Percentiles rank a stretch among this genome's conserved stretches.
phyloP scores from a whole-genome alignment of 345 rosid genomes.

The Erucastrum elatum region DNA sequence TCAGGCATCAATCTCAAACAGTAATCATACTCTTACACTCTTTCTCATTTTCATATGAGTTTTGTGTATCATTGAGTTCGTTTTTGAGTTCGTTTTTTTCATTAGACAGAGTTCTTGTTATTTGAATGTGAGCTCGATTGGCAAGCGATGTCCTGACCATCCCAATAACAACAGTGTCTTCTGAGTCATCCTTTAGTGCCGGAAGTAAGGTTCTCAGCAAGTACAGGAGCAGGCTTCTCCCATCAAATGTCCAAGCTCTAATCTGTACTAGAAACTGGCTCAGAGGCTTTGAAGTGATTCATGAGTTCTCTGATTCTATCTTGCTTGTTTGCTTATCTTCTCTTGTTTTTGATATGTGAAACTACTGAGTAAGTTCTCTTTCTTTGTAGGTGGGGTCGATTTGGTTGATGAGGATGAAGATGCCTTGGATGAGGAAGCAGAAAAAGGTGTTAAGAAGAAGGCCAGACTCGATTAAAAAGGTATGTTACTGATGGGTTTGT shows the following conservation, averaged over 20 bases:
- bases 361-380: neutral
- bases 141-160: neutral
- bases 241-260: neutral
- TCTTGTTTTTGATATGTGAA: neutral
- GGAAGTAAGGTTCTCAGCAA: neutral
- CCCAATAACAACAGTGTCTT: neutral
- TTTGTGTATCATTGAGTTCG: too few species aligned
- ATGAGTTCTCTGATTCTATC: too few species aligned
- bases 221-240: neutral
- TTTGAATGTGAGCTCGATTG: neutral
- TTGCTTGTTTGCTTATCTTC: too few species aligned
- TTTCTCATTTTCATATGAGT: too few species aligned
- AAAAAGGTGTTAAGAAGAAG: neutral
- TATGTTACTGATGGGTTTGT: too few species aligned
- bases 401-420: neutral
- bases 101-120: too few species aligned
- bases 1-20: too few species aligned
- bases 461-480: neutral
- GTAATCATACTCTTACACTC: too few species aligned
- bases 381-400: neutral
- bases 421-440: neutral
- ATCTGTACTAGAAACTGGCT: neutral
- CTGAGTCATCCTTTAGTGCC: neutral
- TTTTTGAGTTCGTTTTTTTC: too few species aligned
- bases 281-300: neutral